Conservation (phyloP, 2,329 filamentous ascomycete genomes). For the Diaporthe aspalathi region DNA sequence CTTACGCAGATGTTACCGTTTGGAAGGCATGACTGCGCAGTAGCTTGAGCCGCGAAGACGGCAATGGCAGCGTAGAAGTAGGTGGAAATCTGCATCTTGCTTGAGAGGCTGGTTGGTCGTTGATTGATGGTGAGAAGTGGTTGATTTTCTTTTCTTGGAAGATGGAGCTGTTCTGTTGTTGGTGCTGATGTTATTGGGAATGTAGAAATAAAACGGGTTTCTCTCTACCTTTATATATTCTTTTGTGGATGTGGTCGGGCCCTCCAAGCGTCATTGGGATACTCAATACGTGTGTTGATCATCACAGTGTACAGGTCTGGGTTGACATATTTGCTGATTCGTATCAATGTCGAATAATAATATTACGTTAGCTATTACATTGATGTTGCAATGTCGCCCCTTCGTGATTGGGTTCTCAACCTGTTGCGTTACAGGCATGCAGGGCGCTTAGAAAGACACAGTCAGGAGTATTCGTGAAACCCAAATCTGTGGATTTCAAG, state of each 20-base stretch:
- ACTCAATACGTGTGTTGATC: background rate
- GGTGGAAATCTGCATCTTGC: constrained; percentile 10
- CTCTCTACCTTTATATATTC: background rate
- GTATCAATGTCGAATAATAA: background rate
- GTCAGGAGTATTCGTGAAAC: background rate
- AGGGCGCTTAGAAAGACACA: background rate
- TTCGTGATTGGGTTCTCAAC: background rate
- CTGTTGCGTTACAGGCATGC: constrained; percentile 3
- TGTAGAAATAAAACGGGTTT: background rate
- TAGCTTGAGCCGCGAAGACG: constrained; percentile 14
- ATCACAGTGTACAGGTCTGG: background rate
- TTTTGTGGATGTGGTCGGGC: too few relatives aligned
- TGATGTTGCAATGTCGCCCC: background rate
- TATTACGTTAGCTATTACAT: background rate
- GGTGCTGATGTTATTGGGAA: background rate
- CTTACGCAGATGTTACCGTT: constrained; percentile 13
- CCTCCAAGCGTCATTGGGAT: background rate
- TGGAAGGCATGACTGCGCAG: background rate
- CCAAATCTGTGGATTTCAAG: background rate
- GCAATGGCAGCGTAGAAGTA: constrained; percentile 22
- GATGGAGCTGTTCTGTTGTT: background rate
- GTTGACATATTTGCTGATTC: background rate
- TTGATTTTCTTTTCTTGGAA: background rate
- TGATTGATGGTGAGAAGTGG: background rate
- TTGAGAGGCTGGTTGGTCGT: background rate